These are phyloP conservation scores for Thermothielavioides terrestris DNA, from an alignment of 495 filamentous ascomycete species.

Conservation along the genomic window DNA sequence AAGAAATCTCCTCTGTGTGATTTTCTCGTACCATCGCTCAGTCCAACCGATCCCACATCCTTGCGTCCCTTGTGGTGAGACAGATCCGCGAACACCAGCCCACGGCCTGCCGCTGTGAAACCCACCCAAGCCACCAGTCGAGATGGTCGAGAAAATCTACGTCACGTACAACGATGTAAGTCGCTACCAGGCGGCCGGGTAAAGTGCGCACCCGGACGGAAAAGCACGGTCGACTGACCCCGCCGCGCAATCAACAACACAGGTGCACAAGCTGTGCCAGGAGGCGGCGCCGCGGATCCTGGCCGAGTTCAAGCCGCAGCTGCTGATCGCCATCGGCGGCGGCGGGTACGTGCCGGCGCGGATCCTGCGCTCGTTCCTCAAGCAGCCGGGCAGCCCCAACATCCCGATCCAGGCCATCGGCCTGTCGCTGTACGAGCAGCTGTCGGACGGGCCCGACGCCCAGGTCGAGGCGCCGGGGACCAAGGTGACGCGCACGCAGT, in stretches of 20 bases:
- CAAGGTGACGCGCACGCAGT: conserved; percentile 95
- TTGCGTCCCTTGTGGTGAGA: neutral
- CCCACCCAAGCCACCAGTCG: conserved; percentile 16
- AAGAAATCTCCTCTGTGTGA: neutral
- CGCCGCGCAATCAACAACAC: neutral
- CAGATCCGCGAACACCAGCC: neutral
- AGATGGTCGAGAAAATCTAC: conserved; percentile 83
- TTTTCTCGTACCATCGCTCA: neutral
- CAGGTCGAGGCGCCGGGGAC: conserved; percentile 66
- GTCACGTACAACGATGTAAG: conserved; percentile 92
- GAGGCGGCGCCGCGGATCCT: conserved; percentile 72
- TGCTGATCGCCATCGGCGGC: conserved; percentile 98
- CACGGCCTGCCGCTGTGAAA: neutral
- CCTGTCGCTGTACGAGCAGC: conserved; percentile 88
- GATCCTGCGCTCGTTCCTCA: conserved; percentile 96
- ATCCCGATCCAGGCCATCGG: conserved; percentile 99
- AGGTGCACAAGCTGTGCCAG: conserved; percentile 98
- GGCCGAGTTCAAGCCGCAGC: conserved; percentile 73
- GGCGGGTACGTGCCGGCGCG: conserved; percentile 96
- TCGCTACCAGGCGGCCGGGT: neutral
- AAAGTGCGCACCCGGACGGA: neutral
- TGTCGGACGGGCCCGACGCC: conserved; percentile 48
- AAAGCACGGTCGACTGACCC: neutral
- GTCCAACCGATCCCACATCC: neutral
- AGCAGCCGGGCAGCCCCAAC: conserved; percentile 76